Evolutionary conservation across 352 stramenopile genomes (phyloP).

Genomic region (Lagenidium sp.): DNA sequence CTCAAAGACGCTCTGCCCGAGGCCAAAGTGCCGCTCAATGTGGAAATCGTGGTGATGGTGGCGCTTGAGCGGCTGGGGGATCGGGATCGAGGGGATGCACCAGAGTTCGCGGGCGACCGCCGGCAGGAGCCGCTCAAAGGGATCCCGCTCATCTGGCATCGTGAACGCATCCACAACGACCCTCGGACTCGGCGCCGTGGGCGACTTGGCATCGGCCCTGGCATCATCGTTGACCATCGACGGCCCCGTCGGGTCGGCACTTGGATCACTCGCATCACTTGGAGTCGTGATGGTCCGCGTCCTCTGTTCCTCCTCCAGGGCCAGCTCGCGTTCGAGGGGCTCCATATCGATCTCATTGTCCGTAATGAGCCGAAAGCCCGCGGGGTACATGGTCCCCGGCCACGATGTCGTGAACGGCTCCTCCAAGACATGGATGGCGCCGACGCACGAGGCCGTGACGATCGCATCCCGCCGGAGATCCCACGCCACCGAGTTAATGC

Average conservation of each 20-base stretch:
- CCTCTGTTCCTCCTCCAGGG: constrained; percentile 23
- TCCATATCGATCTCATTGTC: constrained; percentile 66
- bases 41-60: constrained; percentile 45
- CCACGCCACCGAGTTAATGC: constrained; percentile 52
- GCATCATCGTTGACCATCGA: background rate
- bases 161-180: constrained; percentile 55
- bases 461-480: constrained; percentile 42
- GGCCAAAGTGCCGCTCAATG: constrained; percentile 59
- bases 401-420: constrained; percentile 67
- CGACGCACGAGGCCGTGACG: constrained; percentile 53
- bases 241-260: background rate
- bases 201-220: background rate
- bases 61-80: constrained; percentile 39
- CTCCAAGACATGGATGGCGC: constrained; percentile 59
- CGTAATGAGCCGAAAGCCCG: constrained; percentile 65
- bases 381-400: constrained; percentile 79
- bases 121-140: constrained; percentile 12
- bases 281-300: no score
- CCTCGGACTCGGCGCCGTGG: constrained; percentile 4
- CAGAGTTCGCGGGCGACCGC: constrained; percentile 19
- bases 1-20: constrained; percentile 66
- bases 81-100: constrained; percentile 51
- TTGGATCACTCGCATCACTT: no score
- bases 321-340: constrained; percentile 25
- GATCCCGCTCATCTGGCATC: constrained; percentile 5